phyloP scores from a whole-genome alignment of 1,139 yeast genomes.

The Saccharomycopsis crataegensis region DNA sequence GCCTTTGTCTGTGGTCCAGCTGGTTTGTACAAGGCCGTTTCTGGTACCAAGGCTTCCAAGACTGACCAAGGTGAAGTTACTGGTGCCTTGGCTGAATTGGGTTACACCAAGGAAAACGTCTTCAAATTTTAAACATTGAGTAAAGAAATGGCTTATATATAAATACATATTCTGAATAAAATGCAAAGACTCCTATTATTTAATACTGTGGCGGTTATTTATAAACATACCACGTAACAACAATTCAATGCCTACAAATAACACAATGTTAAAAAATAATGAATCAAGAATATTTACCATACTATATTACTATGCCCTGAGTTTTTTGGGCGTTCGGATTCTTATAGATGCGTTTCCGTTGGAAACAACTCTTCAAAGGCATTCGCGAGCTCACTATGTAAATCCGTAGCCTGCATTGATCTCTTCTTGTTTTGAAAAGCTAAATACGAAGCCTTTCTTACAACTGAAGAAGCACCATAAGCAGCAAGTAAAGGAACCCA shows the following conservation, averaged over 20 bases:
- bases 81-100: slow-evolving; percentile 83
- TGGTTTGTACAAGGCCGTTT: slow-evolving; percentile 72
- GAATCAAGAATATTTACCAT: not conserved
- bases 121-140: slow-evolving; percentile 58
- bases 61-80: slow-evolving; percentile 90
- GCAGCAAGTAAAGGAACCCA: slow-evolving; percentile 53
- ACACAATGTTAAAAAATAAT: not conserved
- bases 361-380: slow-evolving; percentile 11
- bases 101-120: slow-evolving; percentile 80
- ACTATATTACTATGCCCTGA: not conserved
- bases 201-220: not conserved
- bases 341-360: not conserved
- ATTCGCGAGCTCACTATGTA: slow-evolving; percentile 36
- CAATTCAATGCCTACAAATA: not conserved
- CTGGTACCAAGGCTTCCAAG: slow-evolving; percentile 83
- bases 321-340: not conserved
- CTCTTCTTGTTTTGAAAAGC: slow-evolving; percentile 67
- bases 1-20: slow-evolving; percentile 92
- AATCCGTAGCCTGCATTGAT: slow-evolving; percentile 78
- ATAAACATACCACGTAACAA: not conserved
- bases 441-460: slow-evolving; percentile 54
- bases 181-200: not conserved
- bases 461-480: slow-evolving; percentile 64
- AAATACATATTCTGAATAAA: not conserved
- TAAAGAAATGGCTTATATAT: not conserved